Conservation (phyloP, 2,329 filamentous ascomycete genomes). For the Verticillium alfalfae region DNA sequence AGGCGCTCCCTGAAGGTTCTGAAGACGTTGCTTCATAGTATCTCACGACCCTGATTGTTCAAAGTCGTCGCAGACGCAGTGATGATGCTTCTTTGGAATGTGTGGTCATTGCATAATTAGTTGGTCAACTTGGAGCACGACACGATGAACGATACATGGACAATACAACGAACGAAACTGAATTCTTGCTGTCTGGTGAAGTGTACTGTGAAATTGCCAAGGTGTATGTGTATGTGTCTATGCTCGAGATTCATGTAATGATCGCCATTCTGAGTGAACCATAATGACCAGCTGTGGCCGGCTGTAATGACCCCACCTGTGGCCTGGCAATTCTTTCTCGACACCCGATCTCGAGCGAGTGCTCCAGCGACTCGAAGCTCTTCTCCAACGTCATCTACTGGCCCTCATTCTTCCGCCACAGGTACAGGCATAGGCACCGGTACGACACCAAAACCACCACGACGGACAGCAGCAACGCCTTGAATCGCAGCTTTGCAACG, state of each 20-base stretch:
- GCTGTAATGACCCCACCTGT: neutral
- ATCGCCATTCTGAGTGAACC: no score
- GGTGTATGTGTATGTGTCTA: no score
- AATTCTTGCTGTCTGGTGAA: no score
- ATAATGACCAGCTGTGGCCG: neutral
- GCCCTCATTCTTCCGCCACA: neutral
- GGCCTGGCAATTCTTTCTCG: neutral
- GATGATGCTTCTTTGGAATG: no score
- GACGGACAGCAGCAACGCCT: neutral
- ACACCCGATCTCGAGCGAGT: neutral
- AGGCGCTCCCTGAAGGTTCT: neutral
- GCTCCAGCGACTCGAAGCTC: neutral
- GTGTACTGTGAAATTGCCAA: no score
- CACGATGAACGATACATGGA: no score
- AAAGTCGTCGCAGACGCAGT: no score
- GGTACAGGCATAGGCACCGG: neutral
- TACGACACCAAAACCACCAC: neutral
- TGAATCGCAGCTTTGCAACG: neutral
- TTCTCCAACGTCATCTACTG: neutral
- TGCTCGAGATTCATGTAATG: neutral
- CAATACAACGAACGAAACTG: no score
- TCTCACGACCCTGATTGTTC: no score
- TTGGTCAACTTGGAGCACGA: no score
- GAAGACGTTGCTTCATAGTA: neutral
- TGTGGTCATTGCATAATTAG: no score